Base-by-base conservation (phyloP, 441 rosid species). In the Capsella rubella region DNA sequence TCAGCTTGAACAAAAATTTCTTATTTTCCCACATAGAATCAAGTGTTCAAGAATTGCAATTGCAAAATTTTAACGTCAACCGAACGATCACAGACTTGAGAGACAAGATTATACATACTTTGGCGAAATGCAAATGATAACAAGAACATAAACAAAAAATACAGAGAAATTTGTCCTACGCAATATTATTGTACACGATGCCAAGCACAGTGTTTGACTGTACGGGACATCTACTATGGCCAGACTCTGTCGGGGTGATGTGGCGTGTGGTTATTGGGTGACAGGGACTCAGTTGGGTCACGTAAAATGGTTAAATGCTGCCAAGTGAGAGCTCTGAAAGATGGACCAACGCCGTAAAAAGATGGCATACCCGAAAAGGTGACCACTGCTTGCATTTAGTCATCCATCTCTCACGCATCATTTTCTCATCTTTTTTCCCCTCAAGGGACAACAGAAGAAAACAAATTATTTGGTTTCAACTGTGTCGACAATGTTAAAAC, bases 311-410 rank as follows among this genome's bases (percentile, higher is more conserved):
- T 64, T 73, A 18, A 73, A 55, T 73, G 77, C 71, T 46, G 71
- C 12, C 13, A 56, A 56, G 43, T 56, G 52, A 25, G 0, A 39
- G 9, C 42, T 64, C 51, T 65, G 28, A 67, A 42, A 39, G n/a
- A 67, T 42, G 62, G 63, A 42, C 51, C 64, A 67, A 53, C 51
- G 69, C 79, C 74, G 74, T 45, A 60, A 61, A 61, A 68, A 68
- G 43, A 75, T 61, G 69, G 74, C 64, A 34, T 35, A 75, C 64
- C 70, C 58, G 8, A 35, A 68, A 61, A 1, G 60, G 73, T 39
- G 72, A 55, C 63, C 15, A 12, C 52, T 52, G 31, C 34, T 53
- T 52, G 47, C 61, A 51, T 58, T 25, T 42, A 34, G 68, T 50
- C 68, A 57, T 65, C 47, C 56, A 37, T 73, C 27, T 72, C 47